A percentile compares a stretch with the other conserved stretches of the same genome.
Evolutionary conservation across 148 eudicot species (phyloP).

Genomic region (Nepenthes mirabilis): DNA sequence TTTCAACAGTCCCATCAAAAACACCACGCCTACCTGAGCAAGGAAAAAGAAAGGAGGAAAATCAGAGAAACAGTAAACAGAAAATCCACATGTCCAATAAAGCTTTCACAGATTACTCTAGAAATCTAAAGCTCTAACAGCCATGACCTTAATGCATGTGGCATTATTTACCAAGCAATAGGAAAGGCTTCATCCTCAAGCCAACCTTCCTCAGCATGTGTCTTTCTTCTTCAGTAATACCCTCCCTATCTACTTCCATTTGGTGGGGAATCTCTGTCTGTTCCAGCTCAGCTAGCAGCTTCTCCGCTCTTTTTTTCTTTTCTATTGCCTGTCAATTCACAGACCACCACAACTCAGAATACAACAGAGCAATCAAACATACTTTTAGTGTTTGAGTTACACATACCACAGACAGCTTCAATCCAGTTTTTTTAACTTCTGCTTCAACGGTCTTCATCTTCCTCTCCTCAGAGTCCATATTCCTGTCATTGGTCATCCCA

Average conservation of each 20-base stretch:
- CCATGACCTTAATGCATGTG: slow-evolving; percentile 3
- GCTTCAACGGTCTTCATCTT: slow-evolving; percentile 33
- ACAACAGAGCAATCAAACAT: slow-evolving; percentile 2
- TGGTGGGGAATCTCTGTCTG: slow-evolving; percentile 36
- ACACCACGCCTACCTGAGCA: slow-evolving; percentile 91
- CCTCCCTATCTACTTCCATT: slow-evolving; percentile 61
- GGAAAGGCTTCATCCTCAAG: slow-evolving; percentile 85
- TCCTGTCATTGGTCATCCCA: slow-evolving; percentile 15
- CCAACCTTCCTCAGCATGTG: slow-evolving; percentile 91
- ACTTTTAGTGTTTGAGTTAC: slow-evolving; percentile 5
- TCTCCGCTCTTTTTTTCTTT: slow-evolving; percentile 63
- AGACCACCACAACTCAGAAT: slow-evolving; percentile 13
- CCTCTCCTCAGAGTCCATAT: slow-evolving; percentile 21
- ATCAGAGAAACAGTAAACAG: too few species aligned
- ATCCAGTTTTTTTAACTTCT: slow-evolving; percentile 34
- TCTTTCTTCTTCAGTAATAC: slow-evolving; percentile 93
- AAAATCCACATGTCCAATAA: too few species aligned
- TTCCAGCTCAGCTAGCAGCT: slow-evolving; percentile 70
- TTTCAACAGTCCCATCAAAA: slow-evolving; percentile 96
- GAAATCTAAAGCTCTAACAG: not conserved
- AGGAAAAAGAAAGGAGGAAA: slow-evolving; percentile 2
- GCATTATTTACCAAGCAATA: slow-evolving; percentile 59
- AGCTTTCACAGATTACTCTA: too few species aligned
- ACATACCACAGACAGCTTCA: slow-evolving; percentile 62
- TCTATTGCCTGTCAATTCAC: slow-evolving; percentile 35